A percentile compares a stretch with the other conserved stretches of the same genome.
phyloP scores from a whole-genome alignment of 2,329 filamentous ascomycete species.

The Pseudopyricularia javanii region DNA sequence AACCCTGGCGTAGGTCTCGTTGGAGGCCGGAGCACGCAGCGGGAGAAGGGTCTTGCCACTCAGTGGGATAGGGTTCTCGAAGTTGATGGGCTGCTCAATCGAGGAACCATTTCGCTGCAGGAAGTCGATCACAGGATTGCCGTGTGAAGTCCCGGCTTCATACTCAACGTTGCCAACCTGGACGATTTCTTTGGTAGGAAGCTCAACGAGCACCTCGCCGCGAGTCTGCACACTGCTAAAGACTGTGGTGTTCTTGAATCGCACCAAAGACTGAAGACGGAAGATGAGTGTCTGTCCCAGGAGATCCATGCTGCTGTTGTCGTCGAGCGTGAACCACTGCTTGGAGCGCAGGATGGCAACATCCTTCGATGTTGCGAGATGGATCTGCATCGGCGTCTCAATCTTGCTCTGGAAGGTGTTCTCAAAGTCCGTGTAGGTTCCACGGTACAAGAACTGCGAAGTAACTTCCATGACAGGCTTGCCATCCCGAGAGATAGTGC shows the following conservation, averaged over 20 bases:
- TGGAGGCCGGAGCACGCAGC: slow-evolving; percentile 84
- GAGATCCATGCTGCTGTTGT: slow-evolving; percentile 61
- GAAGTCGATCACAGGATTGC: slow-evolving; percentile 95
- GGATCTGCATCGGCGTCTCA: slow-evolving; percentile 88
- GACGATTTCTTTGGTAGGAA: slow-evolving; percentile 93
- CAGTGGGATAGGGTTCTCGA: slow-evolving; percentile 93
- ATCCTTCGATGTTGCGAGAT: slow-evolving; percentile 78
- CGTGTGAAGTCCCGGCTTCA: slow-evolving; percentile 78
- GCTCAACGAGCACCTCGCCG: slow-evolving; percentile 83
- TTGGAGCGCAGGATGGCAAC: slow-evolving; percentile 90
- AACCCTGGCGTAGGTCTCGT: slow-evolving; percentile 95
- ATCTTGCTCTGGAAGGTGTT: slow-evolving; percentile 98
- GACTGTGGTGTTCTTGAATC: slow-evolving; percentile 88
- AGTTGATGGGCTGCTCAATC: slow-evolving; percentile 91
- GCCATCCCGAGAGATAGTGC: slow-evolving; percentile 78
- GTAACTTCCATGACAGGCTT: slow-evolving; percentile 95
- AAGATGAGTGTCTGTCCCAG: slow-evolving; percentile 90
- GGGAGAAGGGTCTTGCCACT: slow-evolving; percentile 83
- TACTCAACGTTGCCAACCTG: slow-evolving; percentile 97
- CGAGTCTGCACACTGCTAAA: slow-evolving; percentile 87
- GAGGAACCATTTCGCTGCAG: slow-evolving; percentile 81
- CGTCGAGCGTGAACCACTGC: slow-evolving; percentile 90
- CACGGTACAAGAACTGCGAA: slow-evolving; percentile 94
- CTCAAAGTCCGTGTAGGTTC: slow-evolving; percentile 82
- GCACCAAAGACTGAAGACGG: slow-evolving; percentile 82